A percentile compares a stretch with the other conserved stretches of the same genome.
Evolutionary conservation across 768 basidiomycete genomes (phyloP).

Genomic region (Rubroboletus satanas): DNA sequence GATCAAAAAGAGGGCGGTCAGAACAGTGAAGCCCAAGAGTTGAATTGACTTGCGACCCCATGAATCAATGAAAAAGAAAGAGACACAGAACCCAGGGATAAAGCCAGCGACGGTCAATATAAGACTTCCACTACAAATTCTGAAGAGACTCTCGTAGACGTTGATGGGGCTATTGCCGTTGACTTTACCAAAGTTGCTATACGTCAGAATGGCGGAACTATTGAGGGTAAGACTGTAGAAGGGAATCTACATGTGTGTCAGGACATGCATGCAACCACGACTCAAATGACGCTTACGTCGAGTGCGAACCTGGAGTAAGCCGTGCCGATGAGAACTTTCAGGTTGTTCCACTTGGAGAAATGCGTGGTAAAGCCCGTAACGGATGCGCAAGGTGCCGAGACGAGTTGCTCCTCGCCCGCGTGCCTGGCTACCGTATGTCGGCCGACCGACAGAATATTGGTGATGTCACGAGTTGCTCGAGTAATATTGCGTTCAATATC

Average conservation of each 20-base stretch:
- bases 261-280: neutral
- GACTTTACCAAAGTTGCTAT: conserved; percentile 63
- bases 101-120: conserved; percentile 18
- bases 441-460: conserved; percentile 51
- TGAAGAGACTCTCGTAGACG: conserved; percentile 24
- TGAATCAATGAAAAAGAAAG: conserved; percentile 64
- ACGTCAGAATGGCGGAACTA: conserved; percentile 65
- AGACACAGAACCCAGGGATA: conserved; percentile 55
- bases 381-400: conserved; percentile 60
- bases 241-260: conserved; percentile 51
- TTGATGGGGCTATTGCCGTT: conserved; percentile 5
- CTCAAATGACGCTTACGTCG: conserved; percentile 47
- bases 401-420: conserved; percentile 42
- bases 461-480: conserved; percentile 70
- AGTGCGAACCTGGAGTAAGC: conserved; percentile 88
- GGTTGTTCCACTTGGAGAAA: conserved; percentile 73
- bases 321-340: conserved; percentile 72
- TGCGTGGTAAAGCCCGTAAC: conserved; percentile 60
- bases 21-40: conserved; percentile 62
- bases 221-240: conserved; percentile 89
- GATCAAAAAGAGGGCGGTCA: conserved; percentile 62
- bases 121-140: conserved; percentile 20
- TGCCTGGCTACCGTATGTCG: conserved; percentile 45
- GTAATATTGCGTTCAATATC: conserved; percentile 78
- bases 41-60: conserved; percentile 76